Base-by-base conservation (phyloP, 1,284 basidiomycete genomes). In the Pyrrhoderma noxium region DNA sequence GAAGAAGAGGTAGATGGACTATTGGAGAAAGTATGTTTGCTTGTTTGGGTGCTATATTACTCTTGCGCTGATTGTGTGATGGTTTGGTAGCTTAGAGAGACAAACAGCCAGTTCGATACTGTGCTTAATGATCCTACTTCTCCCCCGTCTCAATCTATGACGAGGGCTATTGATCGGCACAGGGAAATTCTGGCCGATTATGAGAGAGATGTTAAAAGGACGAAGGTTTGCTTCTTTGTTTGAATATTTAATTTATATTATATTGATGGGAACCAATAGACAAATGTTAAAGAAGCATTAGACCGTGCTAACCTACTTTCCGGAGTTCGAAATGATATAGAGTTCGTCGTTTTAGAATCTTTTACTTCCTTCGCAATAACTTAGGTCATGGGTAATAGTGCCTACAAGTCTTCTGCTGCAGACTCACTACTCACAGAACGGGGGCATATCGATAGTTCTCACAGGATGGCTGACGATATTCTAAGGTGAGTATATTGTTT, bases 271-370 rank as follows among this genome's bases (percentile, higher is more conserved):
- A 35, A 45, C 4, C 49, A 47, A 1, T 59, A 91, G 89, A 70
- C 75, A 25, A 93, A 89, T 64, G 81, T 93, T n/a, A 78, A 90
- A 60, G 75, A 82, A 54, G 90, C 92, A 0, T 69, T 95, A 43
- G 88, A 94, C 62, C 79, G 93, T 61, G 85, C 85, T 1, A 94
- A 92, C 65, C 70, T 99, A 14, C 73, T 99, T 18, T 86, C 80
- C 23, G 90, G 89, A n/a, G 93, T 98, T 2, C 79, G 93, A 55
- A 93, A 94, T 59, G 95, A 99, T 61, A 98, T 98, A 58, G 86
- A 92, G 92, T 94, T 58, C 52, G 84, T 73, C 3, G 19, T 21
- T 13, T 51, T 36, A 22, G 16, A n/a, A 25, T 35, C 25, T 34
- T 36, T 27, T 54, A 25, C 40, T 37, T 51, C 11, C 42, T 9